Base-by-base conservation (phyloP, 768 basidiomycete genomes). In the Tulasnella sp. region DNA sequence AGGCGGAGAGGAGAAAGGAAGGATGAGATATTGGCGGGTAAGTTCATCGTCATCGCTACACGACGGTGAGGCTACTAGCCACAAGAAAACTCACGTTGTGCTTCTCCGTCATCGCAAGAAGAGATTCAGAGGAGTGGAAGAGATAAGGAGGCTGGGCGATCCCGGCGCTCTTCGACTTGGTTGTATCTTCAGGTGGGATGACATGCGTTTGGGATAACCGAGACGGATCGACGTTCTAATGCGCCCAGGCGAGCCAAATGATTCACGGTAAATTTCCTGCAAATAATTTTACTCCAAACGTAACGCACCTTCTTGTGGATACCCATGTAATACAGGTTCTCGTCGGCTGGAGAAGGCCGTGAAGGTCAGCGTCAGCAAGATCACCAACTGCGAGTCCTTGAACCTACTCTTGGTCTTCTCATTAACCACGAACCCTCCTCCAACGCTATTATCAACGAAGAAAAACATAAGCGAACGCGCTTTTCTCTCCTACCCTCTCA, bases 341-440 rank as follows among this genome's bases (percentile, higher is more conserved):
- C 97, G 82, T 95, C 95, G 77, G 92, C 94, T 93, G 78, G 34
- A 68, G 58, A 36, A 14, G 24, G 38, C 10, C 39, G 38, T 36
- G 19, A 10, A 16, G 10, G 34, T 42, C 19, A 19, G 2, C 18
- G 31, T 74, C 27, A 74, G 27, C 1, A 36, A 21, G 12, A 6
- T 6, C 73, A 24, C n/a, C 39, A 24, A 21, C 4, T 1, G 12
- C 34, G 42, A 42, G 18, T 2, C 72, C 38, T 10, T 1, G 2
- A 24, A 81, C 83, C 79, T 82, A 92, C 94, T 91, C 88, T 96
- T 93, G 1, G 96, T 98, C 84, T 95, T 94, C 56, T 96, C 94
- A 83, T 98, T 98, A 36, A 98, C 95, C 3, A 97, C 96, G 84
- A 97, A 98, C 2, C 96, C 96, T 68, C 96, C 96, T 2, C 96